phyloP scores from a whole-genome alignment of 1,284 basidiomycete genomes.

The Microbotryum intermedium region DNA sequence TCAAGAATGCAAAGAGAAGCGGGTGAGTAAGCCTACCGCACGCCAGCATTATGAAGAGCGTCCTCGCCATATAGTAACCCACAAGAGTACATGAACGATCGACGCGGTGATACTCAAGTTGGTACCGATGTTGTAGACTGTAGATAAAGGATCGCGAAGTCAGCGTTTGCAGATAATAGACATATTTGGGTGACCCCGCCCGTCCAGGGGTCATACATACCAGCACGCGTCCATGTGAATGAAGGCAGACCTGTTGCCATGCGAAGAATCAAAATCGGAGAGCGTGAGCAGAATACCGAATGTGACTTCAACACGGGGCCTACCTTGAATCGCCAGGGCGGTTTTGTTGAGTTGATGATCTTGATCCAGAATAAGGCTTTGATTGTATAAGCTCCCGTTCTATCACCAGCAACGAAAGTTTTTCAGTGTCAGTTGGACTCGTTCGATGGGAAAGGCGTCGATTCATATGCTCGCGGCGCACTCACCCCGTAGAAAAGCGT shows the following conservation, averaged over 20 bases:
- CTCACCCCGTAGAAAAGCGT: slow-evolving; percentile 49
- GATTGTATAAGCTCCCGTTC: slow-evolving; percentile 46
- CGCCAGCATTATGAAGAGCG: too few species aligned
- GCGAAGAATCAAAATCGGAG: slow-evolving; percentile 12
- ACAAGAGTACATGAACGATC: slow-evolving; percentile 44
- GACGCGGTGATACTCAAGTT: slow-evolving; percentile 31
- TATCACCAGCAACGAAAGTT: too few species aligned
- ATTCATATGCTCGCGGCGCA: slow-evolving; percentile 16
- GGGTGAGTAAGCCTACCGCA: too few species aligned
- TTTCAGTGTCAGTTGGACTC: slow-evolving; percentile 15
- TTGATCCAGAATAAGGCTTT: slow-evolving; percentile 74
- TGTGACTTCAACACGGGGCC: background rate
- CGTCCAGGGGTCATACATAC: background rate
- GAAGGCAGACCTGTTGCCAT: too few species aligned
- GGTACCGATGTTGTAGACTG: too few species aligned
- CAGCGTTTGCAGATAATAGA: too few species aligned
- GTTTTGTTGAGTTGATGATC: slow-evolving; percentile 75
- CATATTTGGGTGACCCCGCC: too few species aligned
- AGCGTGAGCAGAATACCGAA: too few species aligned
- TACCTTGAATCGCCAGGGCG: slow-evolving; percentile 2
- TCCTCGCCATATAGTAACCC: too few species aligned
- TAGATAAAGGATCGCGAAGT: too few species aligned
- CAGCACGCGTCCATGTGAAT: background rate
- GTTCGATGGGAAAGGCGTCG: slow-evolving; percentile 8
- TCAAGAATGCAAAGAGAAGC: too few species aligned